Base-by-base conservation (phyloP, 2,329 filamentous ascomycete genomes). In the Neonectria neomacrospora region DNA sequence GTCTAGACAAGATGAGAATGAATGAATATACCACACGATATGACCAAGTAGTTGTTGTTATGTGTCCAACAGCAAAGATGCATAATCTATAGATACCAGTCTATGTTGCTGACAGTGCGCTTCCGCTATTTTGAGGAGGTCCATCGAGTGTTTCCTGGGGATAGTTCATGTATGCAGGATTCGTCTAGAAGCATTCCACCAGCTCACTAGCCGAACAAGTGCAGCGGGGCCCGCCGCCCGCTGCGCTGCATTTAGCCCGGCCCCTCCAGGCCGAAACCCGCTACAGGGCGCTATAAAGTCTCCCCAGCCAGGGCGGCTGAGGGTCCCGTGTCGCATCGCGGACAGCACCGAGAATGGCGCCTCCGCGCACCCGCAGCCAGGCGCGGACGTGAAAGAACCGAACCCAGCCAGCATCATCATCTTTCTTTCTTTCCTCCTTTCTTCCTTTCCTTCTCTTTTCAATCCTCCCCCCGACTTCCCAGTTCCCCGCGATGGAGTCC, bases 401-500 rank as follows among this genome's bases (percentile, higher is more conserved):
- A 47, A 23, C 44, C 39, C 6, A 42, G n/a, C n/a, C 39, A 42
- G 37, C 14, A 41, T 16, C 37, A 8, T n/a, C 18, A 4, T 8
- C 37, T n/a, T 8, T 5, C 7, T n/a, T 20, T 22, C 14, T 26
- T 47, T 9, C 12, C n/a, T 26, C 6, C 41, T 16, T 6, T 12
- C 20, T 28, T 22, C 16, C 44, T n/a, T 30, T 20, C 48, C 23
- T 8, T 7, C 12, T n/a, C 42, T 6, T 30, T 10, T 23, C 47
- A 18, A 16, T 10, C 22, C n/a, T 16, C 50, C 39, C 53, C n/a
- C n/a, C n/a, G n/a, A n/a, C n/a, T n/a, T n/a, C n/a, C n/a, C n/a
- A n/a, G n/a, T n/a, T 39, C 58, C 51, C 61, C 58, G 55, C 63
- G 61, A 76, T 77, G 72, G 71, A 71, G 51, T 73, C 74, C 11